Conservation (phyloP, 495 filamentous ascomycete genomes). For the Diplogelasinospora grovesii region DNA sequence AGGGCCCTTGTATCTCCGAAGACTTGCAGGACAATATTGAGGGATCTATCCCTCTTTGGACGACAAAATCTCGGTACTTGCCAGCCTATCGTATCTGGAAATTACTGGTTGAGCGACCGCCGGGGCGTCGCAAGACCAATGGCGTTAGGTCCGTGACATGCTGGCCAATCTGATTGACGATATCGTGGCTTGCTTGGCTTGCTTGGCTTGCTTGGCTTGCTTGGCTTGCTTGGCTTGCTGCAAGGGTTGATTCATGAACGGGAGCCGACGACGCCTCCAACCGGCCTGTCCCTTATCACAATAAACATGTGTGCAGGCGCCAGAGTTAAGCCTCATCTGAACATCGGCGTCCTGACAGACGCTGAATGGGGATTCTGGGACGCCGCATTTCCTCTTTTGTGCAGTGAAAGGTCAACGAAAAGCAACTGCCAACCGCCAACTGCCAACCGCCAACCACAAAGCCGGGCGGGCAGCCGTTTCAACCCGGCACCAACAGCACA, state of each 20-base stretch:
- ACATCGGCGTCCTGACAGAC: too few relatives aligned
- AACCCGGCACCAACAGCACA: too few relatives aligned
- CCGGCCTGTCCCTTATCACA: too few relatives aligned
- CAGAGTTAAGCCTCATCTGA: too few relatives aligned
- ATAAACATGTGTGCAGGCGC: neutral
- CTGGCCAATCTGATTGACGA: slow-evolving; percentile 4
- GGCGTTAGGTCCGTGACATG: slow-evolving; percentile 4
- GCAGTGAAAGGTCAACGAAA: too few relatives aligned
- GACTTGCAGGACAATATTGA: slow-evolving; percentile 30
- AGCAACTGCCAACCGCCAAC: too few relatives aligned
- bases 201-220: slow-evolving; percentile 2
- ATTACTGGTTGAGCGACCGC: slow-evolving; percentile 13
- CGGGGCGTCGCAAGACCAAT: slow-evolving; percentile 1
- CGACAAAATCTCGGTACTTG: slow-evolving; percentile 19
- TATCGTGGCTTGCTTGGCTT: slow-evolving; percentile 5
- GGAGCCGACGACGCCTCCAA: too few relatives aligned
- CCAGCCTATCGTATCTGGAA: slow-evolving; percentile 21
- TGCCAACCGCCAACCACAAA: too few relatives aligned
- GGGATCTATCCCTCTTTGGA: slow-evolving; percentile 14
- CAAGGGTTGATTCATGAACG: too few relatives aligned
- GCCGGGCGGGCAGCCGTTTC: too few relatives aligned
- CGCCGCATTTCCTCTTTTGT: too few relatives aligned
- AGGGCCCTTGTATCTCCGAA: slow-evolving; percentile 16
- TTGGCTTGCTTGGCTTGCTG: slow-evolving; percentile 2
- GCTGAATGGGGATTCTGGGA: too few relatives aligned